Evolutionary conservation across 2,329 filamentous ascomycete genomes (phyloP).

Genomic region (Ploettnerulaceae sp.): DNA sequence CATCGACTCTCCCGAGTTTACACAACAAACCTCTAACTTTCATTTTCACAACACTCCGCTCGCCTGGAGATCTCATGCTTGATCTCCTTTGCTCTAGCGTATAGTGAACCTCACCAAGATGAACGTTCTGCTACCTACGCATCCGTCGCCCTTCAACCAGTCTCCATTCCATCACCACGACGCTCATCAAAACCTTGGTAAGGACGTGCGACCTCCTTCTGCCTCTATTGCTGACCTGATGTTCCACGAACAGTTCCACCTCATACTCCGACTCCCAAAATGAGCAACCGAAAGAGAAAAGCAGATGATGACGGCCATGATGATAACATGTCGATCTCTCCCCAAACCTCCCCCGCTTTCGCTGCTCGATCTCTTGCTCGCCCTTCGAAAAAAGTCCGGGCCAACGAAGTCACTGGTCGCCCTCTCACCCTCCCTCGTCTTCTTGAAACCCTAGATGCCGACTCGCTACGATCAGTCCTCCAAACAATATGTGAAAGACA

Average conservation of each 20-base stretch:
- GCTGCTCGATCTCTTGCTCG: conserved; percentile 62
- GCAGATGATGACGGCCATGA: conserved; percentile 69
- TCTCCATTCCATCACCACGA: conserved; percentile 53
- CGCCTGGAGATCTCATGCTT: conserved; percentile 4
- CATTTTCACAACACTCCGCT: conserved; percentile 1
- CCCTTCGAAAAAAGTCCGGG: conserved; percentile 58
- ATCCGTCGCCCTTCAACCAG: conserved; percentile 54
- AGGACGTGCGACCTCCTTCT: conserved; percentile 45
- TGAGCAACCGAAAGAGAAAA: conserved; percentile 73
- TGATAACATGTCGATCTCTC: conserved; percentile 89
- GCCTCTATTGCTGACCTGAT: conserved; percentile 31
- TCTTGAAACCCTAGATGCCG: conserved; percentile 87
- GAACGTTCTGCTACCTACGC: conserved; percentile 55
- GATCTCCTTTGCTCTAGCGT: not conserved
- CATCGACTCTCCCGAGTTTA: conserved; percentile 1
- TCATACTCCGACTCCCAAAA: conserved; percentile 40
- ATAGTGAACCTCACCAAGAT: conserved; percentile 39
- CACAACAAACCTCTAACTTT: not conserved
- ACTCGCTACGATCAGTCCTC: conserved; percentile 80
- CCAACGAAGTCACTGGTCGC: conserved; percentile 62
- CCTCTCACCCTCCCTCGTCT: conserved; percentile 67
- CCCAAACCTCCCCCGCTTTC: conserved; percentile 73
- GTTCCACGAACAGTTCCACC: conserved; percentile 40
- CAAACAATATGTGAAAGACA: conserved; percentile 88
- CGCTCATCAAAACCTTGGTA: conserved; percentile 50